Conservation (phyloP, 2,329 filamentous ascomycete species). For the Colletotrichum filicis region DNA sequence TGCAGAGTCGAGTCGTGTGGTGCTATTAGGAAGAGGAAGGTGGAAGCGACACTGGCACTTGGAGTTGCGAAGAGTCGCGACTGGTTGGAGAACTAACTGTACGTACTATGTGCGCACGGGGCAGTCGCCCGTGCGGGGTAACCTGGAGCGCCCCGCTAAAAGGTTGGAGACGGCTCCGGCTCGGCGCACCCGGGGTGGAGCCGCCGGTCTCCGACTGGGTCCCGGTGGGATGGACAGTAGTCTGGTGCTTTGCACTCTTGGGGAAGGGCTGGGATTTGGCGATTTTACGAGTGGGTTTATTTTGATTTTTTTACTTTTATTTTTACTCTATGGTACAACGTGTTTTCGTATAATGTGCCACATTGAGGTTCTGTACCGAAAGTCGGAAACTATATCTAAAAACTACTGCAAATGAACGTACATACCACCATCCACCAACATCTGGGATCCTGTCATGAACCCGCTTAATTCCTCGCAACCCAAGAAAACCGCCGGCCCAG, state of each 20-base stretch:
- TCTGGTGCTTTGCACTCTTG: no score
- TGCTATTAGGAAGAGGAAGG: no score
- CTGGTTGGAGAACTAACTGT: background rate
- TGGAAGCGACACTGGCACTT: no score
- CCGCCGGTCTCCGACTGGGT: background rate
- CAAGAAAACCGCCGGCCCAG: constrained; percentile 78
- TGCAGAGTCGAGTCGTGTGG: no score
- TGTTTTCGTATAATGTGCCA: no score
- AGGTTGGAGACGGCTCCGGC: background rate
- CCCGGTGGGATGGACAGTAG: background rate
- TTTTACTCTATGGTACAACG: background rate
- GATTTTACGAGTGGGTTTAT: no score
- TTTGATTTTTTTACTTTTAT: no score
- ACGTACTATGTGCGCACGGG: background rate
- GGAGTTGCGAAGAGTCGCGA: no score
- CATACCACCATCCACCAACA: constrained; percentile 78
- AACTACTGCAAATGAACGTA: constrained; percentile 78
- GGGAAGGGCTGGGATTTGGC: no score
- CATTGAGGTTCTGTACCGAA: no score
- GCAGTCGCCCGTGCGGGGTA: background rate
- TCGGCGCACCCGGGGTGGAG: background rate
- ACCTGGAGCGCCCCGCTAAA: background rate
- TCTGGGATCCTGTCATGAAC: constrained; percentile 75
- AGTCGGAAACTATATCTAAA: background rate
- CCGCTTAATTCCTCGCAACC: constrained; percentile 72